A percentile compares a stretch with the other conserved stretches of the same genome.
Conservation (phyloP, 2,329 filamentous ascomycete species). For the Xylariaceae sp. region DNA sequence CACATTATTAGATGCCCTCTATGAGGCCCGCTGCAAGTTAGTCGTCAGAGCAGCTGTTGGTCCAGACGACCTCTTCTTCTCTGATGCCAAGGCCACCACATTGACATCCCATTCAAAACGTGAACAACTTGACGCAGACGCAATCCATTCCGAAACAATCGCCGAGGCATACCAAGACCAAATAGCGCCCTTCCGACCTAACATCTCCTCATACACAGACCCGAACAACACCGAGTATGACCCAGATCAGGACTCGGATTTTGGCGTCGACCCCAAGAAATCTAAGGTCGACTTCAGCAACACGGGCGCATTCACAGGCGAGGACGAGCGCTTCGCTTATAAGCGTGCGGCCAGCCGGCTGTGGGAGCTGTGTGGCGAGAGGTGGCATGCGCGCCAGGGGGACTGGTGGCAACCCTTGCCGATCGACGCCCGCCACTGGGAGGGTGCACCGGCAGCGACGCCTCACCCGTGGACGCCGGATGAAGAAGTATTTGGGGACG, state of each 20-base stretch:
- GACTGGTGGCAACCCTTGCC: slow-evolving; percentile 75
- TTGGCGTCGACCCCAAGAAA: slow-evolving; percentile 49
- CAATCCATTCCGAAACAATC: slow-evolving; percentile 69
- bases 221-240: slow-evolving; percentile 57
- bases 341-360: slow-evolving; percentile 78
- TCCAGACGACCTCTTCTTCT: slow-evolving; percentile 81
- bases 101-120: slow-evolving; percentile 21
- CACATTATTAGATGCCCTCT: slow-evolving; percentile 79
- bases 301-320: slow-evolving; percentile 73
- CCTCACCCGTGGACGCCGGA: slow-evolving; percentile 29
- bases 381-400: slow-evolving; percentile 71
- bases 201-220: slow-evolving; percentile 70
- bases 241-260: slow-evolving; percentile 64
- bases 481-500: slow-evolving; percentile 40
- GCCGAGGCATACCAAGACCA: slow-evolving; percentile 81
- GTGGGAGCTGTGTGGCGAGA: slow-evolving; percentile 79
- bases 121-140: slow-evolving; percentile 51
- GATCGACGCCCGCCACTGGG: slow-evolving; percentile 70
- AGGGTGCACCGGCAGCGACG: slow-evolving; percentile 45
- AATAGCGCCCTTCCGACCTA: slow-evolving; percentile 78
- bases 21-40: slow-evolving; percentile 82
- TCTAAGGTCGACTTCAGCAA: slow-evolving; percentile 69
- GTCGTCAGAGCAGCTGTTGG: slow-evolving; percentile 70
- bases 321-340: slow-evolving; percentile 83
- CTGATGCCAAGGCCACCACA: slow-evolving; percentile 53